Evolutionary conservation across 805 yeast genomes (phyloP), one percentile per base, ranked within the genome.

Genomic region (Sungouiella thailandica): DNA sequence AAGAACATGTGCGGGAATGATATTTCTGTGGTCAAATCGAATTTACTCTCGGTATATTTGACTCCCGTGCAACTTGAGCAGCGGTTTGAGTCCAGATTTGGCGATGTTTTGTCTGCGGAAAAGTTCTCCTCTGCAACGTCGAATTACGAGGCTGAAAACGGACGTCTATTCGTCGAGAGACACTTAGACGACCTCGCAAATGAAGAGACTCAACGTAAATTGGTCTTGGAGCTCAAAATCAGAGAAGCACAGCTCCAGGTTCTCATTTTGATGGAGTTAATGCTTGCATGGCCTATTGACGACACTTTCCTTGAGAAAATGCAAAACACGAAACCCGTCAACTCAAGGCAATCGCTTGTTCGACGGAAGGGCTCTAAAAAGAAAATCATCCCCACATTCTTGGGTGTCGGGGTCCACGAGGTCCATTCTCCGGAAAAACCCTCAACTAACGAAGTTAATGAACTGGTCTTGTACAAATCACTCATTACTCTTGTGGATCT

Each of bases 161-260:
- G 60, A 32, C 38, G 43, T 19, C 40, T 40, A 2, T 59, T 57
- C 31, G 29, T 29, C 16, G 27, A 32, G 23, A 40, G 36, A n/a
- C 28, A 43, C 17, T 25, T 26, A 6, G 23, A 7, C 9, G 38
- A 33, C 15, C n/a, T 29, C 11, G 20, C 33, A 2, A 25, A 26
- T 12, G 47, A 43, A 6, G 57, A 56, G 17, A 43, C 49, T 7
- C 25, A 58, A 1, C 46, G 46, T 1, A 60, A 55, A 11, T 39
- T 70, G 1, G 47, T 62, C 2, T 50, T 58, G 24, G 63, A 67
- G 24, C 55, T 76, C 37, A 77, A 76, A 41, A 58, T 72, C 2
- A 55, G 81, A 23, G 83, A 77, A 41, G 71, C 78, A 1, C 80
- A 76, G 40, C 47, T 78, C 20, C 83, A 78, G 46, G 57, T 75